Evolutionary conservation across 306 rosid genomes (phyloP), one percentile per base, ranked within the genome.

Genomic region (Fragaria iinumae): DNA sequence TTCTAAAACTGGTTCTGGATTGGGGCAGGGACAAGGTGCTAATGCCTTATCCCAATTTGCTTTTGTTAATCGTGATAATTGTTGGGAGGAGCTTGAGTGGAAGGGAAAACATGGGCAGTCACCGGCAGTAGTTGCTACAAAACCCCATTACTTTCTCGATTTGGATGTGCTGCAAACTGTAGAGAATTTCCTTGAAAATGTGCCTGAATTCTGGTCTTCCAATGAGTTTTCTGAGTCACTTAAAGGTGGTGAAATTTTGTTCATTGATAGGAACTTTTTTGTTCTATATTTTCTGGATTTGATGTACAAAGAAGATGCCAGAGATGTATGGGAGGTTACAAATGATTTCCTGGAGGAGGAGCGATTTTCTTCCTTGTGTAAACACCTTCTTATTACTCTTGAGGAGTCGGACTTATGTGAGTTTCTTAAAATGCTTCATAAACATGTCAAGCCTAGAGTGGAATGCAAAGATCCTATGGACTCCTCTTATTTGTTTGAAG

Each of bases 81-180:
- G 95, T 82, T 94, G 98, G 97, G 97, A 92, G 82, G 98, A 94
- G 86, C 89, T 92, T 68, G 96, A 91, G 91, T 90, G 96, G 98
- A 90, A 89, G 79, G 98, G 98, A 76, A 92, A 89, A 78, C 98
- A 94, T 81, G 98, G 98, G 79, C 98, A 92, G 68, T 92, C 98
- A 21, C 98, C 97, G 1, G 98, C 96, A 32, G 84, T 94, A 84
- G 97, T 94, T 84, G 97, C 98, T 17, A 94, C 98, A 0, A 94
- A 94, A 83, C 98, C 97, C 78, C 96, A 92, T 83, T 92, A 92
- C 79, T 90, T 94, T 87, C 97, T 89, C 32, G 93, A 92, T 81
- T 85, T 94, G 89, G 97, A 94, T 41, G 80, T 92, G 59, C 83
- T 85, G 77, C 84, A 10, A 78, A 94, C 98, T 1, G 86, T 94